These are phyloP conservation scores for Chaetomiaceae sp. DNA, from an alignment of 2,329 filamentous ascomycete genomes.

Conservation along the genomic window DNA sequence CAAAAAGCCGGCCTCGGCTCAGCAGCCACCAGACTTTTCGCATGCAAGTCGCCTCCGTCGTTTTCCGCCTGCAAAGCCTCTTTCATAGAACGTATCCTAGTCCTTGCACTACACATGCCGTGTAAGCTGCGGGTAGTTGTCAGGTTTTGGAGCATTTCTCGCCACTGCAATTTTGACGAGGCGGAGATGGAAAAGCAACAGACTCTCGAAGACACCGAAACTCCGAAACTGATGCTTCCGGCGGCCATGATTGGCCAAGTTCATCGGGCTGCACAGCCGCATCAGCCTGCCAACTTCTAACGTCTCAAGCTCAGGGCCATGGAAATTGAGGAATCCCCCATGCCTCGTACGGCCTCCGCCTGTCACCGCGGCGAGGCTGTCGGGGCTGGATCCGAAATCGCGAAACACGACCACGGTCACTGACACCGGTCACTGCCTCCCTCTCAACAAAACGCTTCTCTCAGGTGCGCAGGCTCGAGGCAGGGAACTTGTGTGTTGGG, in stretches of 20 bases:
- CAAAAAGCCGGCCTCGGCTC: slow-evolving; percentile 2
- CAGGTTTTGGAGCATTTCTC: slow-evolving; percentile 4
- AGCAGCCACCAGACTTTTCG: slow-evolving; percentile 4
- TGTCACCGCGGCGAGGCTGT: slow-evolving; percentile 1
- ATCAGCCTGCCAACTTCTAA: background rate
- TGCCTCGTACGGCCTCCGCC: background rate
- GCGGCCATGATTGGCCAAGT: too few relatives aligned
- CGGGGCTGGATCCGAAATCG: background rate
- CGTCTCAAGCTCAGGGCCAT: background rate
- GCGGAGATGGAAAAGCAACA: background rate
- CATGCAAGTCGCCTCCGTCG: background rate
- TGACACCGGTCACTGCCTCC: slow-evolving; percentile 1
- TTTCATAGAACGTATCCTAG: background rate
- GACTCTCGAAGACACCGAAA: background rate
- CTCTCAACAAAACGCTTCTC: background rate
- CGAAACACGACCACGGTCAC: background rate
- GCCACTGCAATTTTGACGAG: background rate
- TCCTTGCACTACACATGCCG: background rate
- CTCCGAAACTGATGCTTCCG: too few relatives aligned
- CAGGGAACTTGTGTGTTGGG: background rate
- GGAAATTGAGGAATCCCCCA: background rate
- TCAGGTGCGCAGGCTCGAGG: slow-evolving; percentile 2
- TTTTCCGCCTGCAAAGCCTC: background rate
- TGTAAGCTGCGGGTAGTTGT: background rate
- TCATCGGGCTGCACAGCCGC: slow-evolving; percentile 3